Conservation (phyloP, 257 asterid genomes). For the Solanum ossicruentum region DNA sequence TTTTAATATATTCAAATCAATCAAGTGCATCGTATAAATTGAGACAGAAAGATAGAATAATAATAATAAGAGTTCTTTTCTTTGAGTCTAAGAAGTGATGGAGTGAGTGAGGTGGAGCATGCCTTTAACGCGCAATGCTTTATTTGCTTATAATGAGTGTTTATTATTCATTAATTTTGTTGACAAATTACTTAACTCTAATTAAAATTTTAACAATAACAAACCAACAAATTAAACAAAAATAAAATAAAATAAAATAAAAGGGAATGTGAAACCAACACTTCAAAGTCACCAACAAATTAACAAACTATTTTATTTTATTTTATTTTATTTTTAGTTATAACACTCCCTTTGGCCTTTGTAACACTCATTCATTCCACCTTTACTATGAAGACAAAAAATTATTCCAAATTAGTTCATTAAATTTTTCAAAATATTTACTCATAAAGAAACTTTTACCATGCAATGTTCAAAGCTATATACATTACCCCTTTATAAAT, state of each 20-base stretch:
- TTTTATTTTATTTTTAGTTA: not conserved
- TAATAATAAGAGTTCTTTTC: not conserved
- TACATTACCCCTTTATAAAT: not conserved
- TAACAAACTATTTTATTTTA: not conserved
- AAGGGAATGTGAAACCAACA: constrained; percentile 6
- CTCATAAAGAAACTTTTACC: not conserved
- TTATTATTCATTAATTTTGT: constrained; percentile 29
- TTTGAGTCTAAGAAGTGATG: constrained; percentile 7
- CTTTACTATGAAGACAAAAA: not conserved
- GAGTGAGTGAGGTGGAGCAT: constrained; percentile 22
- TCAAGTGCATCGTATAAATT: not conserved
- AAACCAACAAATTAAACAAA: not conserved
- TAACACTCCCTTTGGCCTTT: not conserved
- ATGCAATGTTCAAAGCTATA: not conserved
- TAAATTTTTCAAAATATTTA: not conserved
- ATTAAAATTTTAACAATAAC: not conserved
- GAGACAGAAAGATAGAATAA: not conserved
- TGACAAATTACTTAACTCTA: constrained; percentile 12
- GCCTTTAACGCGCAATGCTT: constrained; percentile 39
- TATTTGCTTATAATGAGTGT: constrained; percentile 14
- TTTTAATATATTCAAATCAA: not conserved
- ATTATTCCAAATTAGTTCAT: not conserved
- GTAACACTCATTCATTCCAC: not conserved
- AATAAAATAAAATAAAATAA: not conserved
- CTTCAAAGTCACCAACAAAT: constrained; percentile 7